Evolutionary conservation across 139 green algal species (phyloP), one percentile per base, ranked within the genome.

Genomic region (Mychonastes homosphaera): DNA sequence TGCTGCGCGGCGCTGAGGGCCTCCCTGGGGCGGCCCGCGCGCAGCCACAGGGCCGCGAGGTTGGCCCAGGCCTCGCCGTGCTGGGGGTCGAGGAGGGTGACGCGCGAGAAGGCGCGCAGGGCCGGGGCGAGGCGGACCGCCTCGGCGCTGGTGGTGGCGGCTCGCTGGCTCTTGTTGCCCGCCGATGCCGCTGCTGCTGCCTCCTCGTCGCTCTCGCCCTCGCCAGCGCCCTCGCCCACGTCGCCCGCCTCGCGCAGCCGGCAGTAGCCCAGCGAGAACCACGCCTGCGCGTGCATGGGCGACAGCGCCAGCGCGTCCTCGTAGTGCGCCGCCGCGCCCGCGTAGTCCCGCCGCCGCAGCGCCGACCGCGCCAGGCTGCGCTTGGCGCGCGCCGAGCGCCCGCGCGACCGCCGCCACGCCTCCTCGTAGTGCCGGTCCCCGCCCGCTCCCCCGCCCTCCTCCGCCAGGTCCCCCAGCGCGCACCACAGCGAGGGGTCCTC

Each of bases 21-120:
- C 52, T 68, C 48, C 35, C 53, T 65, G 54, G 52, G 65, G 2
- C 58, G 33, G 10, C 66, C 50, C 30, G 73, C 46, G 50, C 80
- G 64, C 73, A 91, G 64, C 68, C 86, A 87, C 34, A 96, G 68
- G 10, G 86, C 87, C 2, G 83, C 89, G 29, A 96, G 56, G 75
- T 97, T 97, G 82, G 93, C 94, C 89, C 89, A 97, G 0, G 87
- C 84, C 58, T 94, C 84, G 2, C 79, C 89, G 56, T 95, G 79
- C 32, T 94, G 84, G 12, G 82, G 78, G 47, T 93, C 80, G 34
- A 89, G 71, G 61, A 94, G 86, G 0, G 83, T 80, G 51, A 75
- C 76, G 27, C 87, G 74, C 1, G 80, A 88, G 67, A 91, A 94
- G 3, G 85, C 83, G 58, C 84, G 69, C 50, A 76, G 2, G 3